A percentile compares a stretch with the other conserved stretches of the same genome.
These are phyloP conservation scores for Termitomyces bulborhizus DNA, from an alignment of 768 basidiomycete genomes.

Conservation along the genomic window DNA sequence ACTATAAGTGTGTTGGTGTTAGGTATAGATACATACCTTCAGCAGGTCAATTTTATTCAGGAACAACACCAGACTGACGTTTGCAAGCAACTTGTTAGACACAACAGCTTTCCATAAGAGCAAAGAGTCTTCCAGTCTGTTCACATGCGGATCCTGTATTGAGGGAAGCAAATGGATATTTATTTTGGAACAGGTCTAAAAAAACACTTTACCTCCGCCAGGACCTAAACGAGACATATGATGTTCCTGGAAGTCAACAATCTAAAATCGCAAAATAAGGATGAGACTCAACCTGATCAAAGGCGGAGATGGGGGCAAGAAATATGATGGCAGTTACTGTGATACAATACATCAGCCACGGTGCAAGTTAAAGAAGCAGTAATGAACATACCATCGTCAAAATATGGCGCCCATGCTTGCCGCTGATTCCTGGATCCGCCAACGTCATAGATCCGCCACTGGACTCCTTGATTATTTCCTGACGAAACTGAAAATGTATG, in stretches of 20 bases:
- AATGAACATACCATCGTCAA: conserved; percentile 61
- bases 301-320: conserved; percentile 82
- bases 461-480: conserved; percentile 48
- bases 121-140: conserved; percentile 77
- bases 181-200: conserved; percentile 4
- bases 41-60: conserved; percentile 79
- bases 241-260: conserved; percentile 8
- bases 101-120: conserved; percentile 68
- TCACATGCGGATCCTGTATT: conserved; percentile 60
- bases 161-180: conserved; percentile 5
- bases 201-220: conserved; percentile 53
- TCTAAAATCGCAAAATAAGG: conserved; percentile 3
- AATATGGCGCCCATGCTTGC: conserved; percentile 86
- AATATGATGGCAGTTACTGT: conserved; percentile 88
- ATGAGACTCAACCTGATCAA: conserved; percentile 52
- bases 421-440: conserved; percentile 78
- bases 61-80: conserved; percentile 77
- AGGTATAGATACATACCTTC: conserved; percentile 43
- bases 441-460: conserved; percentile 85
- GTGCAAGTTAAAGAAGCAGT: neutral
- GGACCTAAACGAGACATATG: conserved; percentile 31
- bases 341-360: conserved; percentile 2
- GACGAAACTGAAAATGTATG: conserved; percentile 66
- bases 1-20: neutral
- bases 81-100: conserved; percentile 64